Evolutionary conservation across 805 yeast species (phyloP).

Genomic region (Saccharomyces mikatae): DNA sequence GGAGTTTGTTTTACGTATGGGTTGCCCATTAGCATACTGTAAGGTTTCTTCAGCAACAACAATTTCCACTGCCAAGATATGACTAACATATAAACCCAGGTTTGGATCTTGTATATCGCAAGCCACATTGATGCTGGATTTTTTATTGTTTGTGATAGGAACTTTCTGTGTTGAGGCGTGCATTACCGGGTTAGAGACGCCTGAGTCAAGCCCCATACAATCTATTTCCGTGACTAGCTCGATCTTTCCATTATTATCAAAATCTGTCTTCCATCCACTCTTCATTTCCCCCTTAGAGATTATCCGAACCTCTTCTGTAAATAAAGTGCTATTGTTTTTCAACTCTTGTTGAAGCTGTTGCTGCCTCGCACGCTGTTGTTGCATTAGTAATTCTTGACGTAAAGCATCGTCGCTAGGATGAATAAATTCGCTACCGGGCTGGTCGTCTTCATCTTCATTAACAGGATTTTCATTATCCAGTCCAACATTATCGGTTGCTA

Average conservation of each 20-base stretch:
- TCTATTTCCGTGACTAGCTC: conserved; percentile 70
- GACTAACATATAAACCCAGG: conserved; percentile 68
- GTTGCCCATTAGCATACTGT: conserved; percentile 33
- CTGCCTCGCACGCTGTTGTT: conserved; percentile 27
- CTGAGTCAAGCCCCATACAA: conserved; percentile 51
- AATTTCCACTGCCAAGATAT: conserved; percentile 72
- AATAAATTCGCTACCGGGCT: conserved; percentile 21
- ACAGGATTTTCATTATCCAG: conserved; percentile 20
- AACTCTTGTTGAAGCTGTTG: conserved; percentile 27
- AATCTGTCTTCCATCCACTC: conserved; percentile 94
- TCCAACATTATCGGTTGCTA: neutral
- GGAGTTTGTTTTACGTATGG: conserved; percentile 13
- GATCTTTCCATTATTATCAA: conserved; percentile 64
- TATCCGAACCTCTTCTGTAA: conserved; percentile 65
- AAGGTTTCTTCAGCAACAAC: conserved; percentile 88
- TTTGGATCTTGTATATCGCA: conserved; percentile 81
- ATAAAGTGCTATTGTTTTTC: conserved; percentile 37
- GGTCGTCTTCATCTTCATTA: conserved; percentile 28
- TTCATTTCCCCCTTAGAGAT: conserved; percentile 74
- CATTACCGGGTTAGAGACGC: conserved; percentile 38
- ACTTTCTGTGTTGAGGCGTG: conserved; percentile 36
- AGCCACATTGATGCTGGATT: conserved; percentile 41
- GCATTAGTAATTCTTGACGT: conserved; percentile 27
- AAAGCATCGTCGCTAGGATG: conserved; percentile 33
- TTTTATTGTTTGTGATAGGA: conserved; percentile 20